Evolutionary conservation across 495 filamentous ascomycete genomes (phyloP).

Genomic region (Hypoxylon lienhwacheense): DNA sequence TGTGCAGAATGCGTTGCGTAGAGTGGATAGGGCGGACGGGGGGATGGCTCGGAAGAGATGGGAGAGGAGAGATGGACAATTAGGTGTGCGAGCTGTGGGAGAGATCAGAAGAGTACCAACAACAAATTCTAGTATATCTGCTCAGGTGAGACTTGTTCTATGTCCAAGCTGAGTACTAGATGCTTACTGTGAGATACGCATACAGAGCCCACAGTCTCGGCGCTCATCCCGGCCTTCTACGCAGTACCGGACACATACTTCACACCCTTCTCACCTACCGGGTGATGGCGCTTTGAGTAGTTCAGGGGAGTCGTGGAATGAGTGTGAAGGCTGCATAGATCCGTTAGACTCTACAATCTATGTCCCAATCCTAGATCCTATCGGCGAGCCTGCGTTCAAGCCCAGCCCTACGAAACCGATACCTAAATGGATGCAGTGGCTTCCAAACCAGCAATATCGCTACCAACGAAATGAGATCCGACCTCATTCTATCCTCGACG

Average conservation of each 20-base stretch:
- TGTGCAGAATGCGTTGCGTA: constrained; percentile 34
- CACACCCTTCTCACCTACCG: constrained; percentile 6
- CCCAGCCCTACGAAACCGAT: constrained; percentile 50
- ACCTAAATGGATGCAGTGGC: constrained; percentile 49
- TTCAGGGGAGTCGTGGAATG: constrained; percentile 1
- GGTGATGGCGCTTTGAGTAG: constrained; percentile 20
- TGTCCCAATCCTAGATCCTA: constrained; percentile 46
- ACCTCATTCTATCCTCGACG: constrained; percentile 36
- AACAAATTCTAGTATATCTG: neutral
- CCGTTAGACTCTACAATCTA: constrained; percentile 40
- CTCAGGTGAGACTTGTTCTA: constrained; percentile 4
- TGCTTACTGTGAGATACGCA: neutral
- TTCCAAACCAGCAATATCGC: constrained; percentile 30
- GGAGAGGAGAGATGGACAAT: constrained; percentile 26
- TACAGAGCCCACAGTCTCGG: constrained; percentile 6
- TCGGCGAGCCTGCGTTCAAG: constrained; percentile 44
- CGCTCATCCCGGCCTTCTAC: neutral
- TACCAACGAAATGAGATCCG: constrained; percentile 6
- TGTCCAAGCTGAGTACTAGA: neutral
- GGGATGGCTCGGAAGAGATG: constrained; percentile 34
- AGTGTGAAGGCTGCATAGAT: constrained; percentile 16
- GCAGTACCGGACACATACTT: constrained; percentile 4
- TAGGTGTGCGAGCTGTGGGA: constrained; percentile 14
- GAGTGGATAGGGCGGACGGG: constrained; percentile 33
- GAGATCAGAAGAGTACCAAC: constrained; percentile 14